Conservation (phyloP, 768 basidiomycete species). For the Auriscalpium microsporum region DNA sequence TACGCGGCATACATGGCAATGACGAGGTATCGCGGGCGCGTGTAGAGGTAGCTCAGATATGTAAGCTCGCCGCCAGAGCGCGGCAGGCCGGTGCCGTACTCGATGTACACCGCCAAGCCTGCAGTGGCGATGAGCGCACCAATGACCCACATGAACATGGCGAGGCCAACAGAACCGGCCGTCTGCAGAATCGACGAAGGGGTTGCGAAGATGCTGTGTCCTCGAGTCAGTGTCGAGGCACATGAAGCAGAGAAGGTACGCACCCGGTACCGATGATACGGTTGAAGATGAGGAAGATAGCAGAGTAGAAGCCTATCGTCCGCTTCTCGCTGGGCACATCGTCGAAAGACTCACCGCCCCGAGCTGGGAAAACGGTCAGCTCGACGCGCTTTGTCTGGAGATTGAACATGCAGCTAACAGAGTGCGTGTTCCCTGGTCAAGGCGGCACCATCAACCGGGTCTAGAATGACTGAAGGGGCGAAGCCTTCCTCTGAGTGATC, state of each 20-base stretch:
- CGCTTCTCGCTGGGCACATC: constrained; percentile 27
- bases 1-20: constrained; percentile 55
- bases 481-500: no score
- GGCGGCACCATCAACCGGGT: not conserved
- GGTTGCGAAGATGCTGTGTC: constrained; percentile 56
- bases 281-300: constrained; percentile 65
- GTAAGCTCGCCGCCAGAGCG: constrained; percentile 71
- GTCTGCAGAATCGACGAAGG: constrained; percentile 55
- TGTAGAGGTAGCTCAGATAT: constrained; percentile 65
- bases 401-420: not conserved
- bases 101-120: constrained; percentile 67
- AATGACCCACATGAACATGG: constrained; percentile 62
- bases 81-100: constrained; percentile 69
- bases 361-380: not conserved
- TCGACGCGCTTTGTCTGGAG: no score
- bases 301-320: constrained; percentile 15
- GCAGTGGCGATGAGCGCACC: constrained; percentile 56
- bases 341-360: not conserved
- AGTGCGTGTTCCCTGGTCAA: not conserved
- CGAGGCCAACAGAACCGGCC: constrained; percentile 63
- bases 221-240: not conserved
- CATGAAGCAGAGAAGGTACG: constrained; percentile 6
- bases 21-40: constrained; percentile 49
- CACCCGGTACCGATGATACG: constrained; percentile 69
- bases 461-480: not conserved